phyloP scores from a whole-genome alignment of 164 flowering plant species.

The Malania oleifera region DNA sequence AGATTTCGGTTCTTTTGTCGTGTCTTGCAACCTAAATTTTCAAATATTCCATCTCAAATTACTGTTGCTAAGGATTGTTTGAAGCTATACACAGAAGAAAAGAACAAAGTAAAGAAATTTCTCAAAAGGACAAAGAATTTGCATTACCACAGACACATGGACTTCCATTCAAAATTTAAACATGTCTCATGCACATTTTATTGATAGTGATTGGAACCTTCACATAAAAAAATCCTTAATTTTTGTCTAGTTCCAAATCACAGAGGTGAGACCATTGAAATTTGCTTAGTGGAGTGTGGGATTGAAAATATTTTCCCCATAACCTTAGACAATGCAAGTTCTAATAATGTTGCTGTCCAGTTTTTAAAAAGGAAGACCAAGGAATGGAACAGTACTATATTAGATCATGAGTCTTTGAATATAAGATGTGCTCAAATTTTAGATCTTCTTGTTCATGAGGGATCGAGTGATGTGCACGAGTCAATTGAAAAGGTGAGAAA shows the following conservation, averaged over 20 bases:
- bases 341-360: not conserved
- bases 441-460: not conserved
- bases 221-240: not conserved
- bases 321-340: conserved; percentile 1
- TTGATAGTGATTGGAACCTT: conserved; percentile 4
- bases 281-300: not conserved
- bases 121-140: too few relatives aligned
- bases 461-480: not conserved
- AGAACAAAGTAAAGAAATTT: too few relatives aligned
- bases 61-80: too few relatives aligned
- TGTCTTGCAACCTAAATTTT: too few relatives aligned
- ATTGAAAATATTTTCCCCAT: not conserved
- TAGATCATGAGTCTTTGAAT: not conserved
- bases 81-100: too few relatives aligned
- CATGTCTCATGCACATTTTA: not conserved
- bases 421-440: not conserved
- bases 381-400: not conserved
- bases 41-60: too few relatives aligned
- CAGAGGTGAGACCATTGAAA: conserved; percentile 1
- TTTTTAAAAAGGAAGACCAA: not conserved
- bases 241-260: conserved; percentile 4
- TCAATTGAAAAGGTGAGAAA: not conserved
- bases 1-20: too few relatives aligned
- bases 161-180: not conserved
- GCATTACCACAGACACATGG: too few relatives aligned